Evolutionary conservation across 768 basidiomycete genomes (phyloP).

Genomic region (Xanthoconium purpureum): DNA sequence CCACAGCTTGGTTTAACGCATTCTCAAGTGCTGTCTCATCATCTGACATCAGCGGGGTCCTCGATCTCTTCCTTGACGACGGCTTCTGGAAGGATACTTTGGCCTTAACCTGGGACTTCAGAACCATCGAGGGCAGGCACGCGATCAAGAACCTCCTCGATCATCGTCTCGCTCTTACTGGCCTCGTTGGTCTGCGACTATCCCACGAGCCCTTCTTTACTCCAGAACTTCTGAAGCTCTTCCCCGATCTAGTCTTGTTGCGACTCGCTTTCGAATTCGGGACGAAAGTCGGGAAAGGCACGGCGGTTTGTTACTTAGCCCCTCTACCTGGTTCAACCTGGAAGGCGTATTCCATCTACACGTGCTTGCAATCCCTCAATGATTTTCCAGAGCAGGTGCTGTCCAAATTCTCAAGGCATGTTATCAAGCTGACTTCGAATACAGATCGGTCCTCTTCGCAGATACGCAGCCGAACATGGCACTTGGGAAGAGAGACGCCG

Average conservation of each 20-base stretch:
- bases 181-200: constrained; percentile 10
- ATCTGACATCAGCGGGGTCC: constrained; percentile 13
- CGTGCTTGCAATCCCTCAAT: constrained; percentile 57
- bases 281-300: constrained; percentile 44
- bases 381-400: constrained; percentile 49
- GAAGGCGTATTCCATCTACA: constrained; percentile 61
- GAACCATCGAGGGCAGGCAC: constrained; percentile 42
- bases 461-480: background rate
- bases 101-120: constrained; percentile 55
- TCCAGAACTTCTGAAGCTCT: constrained; percentile 38
- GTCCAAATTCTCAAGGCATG: background rate
- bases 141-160: constrained; percentile 39
- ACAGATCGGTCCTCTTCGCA: background rate
- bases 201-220: constrained; percentile 23
- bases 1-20: constrained; percentile 23
- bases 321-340: constrained; percentile 44
- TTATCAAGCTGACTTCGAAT: background rate
- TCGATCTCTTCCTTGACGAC: constrained; percentile 29
- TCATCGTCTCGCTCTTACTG: constrained; percentile 31
- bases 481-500: constrained; percentile 47
- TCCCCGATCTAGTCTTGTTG: constrained; percentile 58
- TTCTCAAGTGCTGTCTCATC: constrained; percentile 24
- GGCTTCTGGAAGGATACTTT: constrained; percentile 53
- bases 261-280: constrained; percentile 55
- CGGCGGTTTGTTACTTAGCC: constrained; percentile 55